Evolutionary conservation across 306 rosid species (phyloP).

Genomic region (Carpinus fangiana): DNA sequence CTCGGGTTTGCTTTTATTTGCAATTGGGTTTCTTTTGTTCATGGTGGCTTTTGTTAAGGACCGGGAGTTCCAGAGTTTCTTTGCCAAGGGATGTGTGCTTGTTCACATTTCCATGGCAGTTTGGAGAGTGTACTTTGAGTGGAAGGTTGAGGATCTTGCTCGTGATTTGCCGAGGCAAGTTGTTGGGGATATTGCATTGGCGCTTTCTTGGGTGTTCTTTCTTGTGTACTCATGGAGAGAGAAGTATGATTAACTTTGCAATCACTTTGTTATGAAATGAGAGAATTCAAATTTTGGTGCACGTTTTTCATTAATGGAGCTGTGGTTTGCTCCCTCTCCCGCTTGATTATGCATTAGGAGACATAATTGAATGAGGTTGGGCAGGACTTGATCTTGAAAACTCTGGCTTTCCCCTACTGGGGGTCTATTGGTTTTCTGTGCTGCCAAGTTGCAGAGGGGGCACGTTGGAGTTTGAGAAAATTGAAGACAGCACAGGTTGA

Average conservation of each 20-base stretch:
- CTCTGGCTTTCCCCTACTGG: neutral
- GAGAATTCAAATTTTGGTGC: neutral
- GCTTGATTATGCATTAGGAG: neutral
- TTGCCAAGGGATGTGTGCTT: slow-evolving; percentile 80
- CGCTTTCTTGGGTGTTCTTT: slow-evolving; percentile 73
- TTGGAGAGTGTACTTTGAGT: slow-evolving; percentile 76
- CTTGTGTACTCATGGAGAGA: slow-evolving; percentile 82
- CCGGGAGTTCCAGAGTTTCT: slow-evolving; percentile 78
- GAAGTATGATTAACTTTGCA: slow-evolving; percentile 65
- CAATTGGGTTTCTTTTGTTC: slow-evolving; percentile 68
- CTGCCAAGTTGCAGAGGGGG: neutral
- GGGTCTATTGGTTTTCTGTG: neutral
- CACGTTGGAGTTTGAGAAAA: neutral
- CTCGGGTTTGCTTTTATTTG: slow-evolving; percentile 75
- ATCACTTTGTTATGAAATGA: neutral
- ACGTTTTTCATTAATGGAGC: neutral
- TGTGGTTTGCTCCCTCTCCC: neutral
- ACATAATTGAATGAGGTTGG: neutral
- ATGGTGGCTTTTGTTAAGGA: slow-evolving; percentile 88
- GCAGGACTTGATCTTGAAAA: neutral
- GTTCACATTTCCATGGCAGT: slow-evolving; percentile 85
- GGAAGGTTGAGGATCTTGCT: slow-evolving; percentile 65
- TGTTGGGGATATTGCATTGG: slow-evolving; percentile 73
- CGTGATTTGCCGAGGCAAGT: slow-evolving; percentile 72
- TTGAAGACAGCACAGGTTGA: neutral